Evolutionary conservation across 106 monocot genomes (phyloP).

Genomic region (Allium fistulosum): DNA sequence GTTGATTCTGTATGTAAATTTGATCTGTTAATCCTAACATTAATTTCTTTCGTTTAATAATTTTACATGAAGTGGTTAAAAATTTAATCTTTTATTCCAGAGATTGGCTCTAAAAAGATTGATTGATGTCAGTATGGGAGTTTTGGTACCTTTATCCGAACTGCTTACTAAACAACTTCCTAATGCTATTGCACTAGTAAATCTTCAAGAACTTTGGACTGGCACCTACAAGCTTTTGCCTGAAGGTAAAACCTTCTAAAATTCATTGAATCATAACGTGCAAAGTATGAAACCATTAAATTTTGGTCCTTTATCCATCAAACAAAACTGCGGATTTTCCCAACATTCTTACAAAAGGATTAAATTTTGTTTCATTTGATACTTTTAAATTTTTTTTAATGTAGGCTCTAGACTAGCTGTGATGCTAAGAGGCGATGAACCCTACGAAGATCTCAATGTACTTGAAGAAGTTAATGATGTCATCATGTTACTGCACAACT

Average conservation of each 20-base stretch:
- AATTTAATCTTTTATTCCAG: constrained; percentile 32
- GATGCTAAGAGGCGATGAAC: constrained; percentile 83
- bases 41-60: no score
- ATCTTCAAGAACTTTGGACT: constrained; percentile 74
- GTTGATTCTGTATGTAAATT: constrained; percentile 54
- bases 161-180: constrained; percentile 94
- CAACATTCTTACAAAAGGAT: neutral
- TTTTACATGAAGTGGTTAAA: neutral
- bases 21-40: neutral
- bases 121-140: constrained; percentile 95
- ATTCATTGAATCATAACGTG: neutral
- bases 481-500: constrained; percentile 81
- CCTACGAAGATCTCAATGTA: constrained; percentile 68
- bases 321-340: no score
- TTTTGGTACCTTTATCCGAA: constrained; percentile 84
- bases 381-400: constrained; percentile 3
- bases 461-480: constrained; percentile 55
- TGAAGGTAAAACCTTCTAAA: constrained; percentile 41
- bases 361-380: neutral
- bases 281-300: neutral
- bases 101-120: constrained; percentile 93
- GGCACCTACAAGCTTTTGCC: constrained; percentile 89
- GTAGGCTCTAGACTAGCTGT: constrained; percentile 82
- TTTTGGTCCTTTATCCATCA: neutral
- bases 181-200: constrained; percentile 85